These are phyloP conservation scores for Cladosporium sp. DNA, from an alignment of 2,329 filamentous ascomycete genomes.

Conservation along the genomic window DNA sequence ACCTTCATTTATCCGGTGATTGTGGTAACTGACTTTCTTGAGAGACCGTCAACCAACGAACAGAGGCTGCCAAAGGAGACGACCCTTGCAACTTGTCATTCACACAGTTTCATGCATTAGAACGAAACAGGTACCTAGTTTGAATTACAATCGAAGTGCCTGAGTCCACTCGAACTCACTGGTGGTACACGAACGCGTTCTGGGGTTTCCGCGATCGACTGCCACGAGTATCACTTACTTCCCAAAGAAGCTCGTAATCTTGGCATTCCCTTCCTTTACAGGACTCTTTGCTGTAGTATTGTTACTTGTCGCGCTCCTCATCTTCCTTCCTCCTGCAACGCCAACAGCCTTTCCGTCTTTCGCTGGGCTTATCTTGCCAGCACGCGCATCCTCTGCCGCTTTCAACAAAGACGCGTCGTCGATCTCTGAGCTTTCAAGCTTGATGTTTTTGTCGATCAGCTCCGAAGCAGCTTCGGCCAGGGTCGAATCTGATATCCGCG, in stretches of 20 bases:
- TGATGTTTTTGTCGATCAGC: conserved; percentile 35
- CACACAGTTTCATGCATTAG: too few relatives aligned
- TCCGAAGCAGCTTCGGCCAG: background rate
- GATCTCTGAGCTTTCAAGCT: conserved; percentile 44
- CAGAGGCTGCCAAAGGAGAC: too few relatives aligned
- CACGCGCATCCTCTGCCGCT: background rate
- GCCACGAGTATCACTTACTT: conserved; percentile 35
- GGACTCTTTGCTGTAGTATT: conserved; percentile 43
- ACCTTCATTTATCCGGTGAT: too few relatives aligned
- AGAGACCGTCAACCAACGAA: too few relatives aligned
- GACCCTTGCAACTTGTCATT: too few relatives aligned
- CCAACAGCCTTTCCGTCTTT: conserved; percentile 2
- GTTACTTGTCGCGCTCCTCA: conserved; percentile 56
- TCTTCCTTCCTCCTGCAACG: conserved; percentile 36
- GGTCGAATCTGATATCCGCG: background rate
- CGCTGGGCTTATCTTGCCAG: conserved; percentile 13
- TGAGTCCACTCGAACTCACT: too few relatives aligned
- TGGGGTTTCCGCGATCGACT: too few relatives aligned
- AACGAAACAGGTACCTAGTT: too few relatives aligned
- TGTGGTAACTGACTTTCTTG: too few relatives aligned
- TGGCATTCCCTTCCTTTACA: conserved; percentile 50
- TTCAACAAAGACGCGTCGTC: conserved; percentile 27
- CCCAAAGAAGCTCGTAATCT: conserved; percentile 56
- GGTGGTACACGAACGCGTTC: too few relatives aligned
- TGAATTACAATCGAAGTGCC: too few relatives aligned